Conservation (phyloP, 345 rosid genomes). For the Eucalyptus cladocalyx region DNA sequence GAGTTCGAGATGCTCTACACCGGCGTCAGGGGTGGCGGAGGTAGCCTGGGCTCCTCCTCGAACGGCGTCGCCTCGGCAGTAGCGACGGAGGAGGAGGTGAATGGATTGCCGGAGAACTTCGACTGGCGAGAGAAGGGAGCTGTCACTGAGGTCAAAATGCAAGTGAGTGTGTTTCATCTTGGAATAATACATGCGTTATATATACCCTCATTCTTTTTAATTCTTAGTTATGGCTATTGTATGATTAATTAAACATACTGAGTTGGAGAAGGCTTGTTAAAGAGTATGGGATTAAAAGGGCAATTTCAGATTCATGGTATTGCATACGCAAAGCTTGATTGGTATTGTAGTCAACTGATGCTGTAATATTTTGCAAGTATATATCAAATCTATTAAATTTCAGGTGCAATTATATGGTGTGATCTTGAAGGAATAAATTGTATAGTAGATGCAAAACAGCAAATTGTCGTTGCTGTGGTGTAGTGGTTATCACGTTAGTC, state of each 20-base stretch:
- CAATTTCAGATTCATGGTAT: not conserved
- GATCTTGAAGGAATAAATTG: not conserved
- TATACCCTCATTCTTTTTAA: not conserved
- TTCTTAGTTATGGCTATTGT: not conserved
- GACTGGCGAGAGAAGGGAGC: conserved; percentile 93
- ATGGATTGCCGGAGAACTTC: conserved; percentile 56
- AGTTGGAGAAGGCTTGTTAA: not conserved
- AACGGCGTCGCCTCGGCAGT: not conserved
- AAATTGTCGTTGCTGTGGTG: not conserved
- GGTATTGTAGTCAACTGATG: not conserved
- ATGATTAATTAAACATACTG: not conserved
- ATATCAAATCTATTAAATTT: not conserved
- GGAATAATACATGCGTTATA: not conserved
- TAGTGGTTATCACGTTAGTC: not conserved
- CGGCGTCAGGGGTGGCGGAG: conserved; percentile 25
- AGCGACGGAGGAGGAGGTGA: conserved; percentile 12
- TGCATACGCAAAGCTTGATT: not conserved
- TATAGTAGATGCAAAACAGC: accelerated
- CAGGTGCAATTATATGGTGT: not conserved
- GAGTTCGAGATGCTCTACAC: conserved; percentile 60
- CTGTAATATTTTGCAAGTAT: not conserved
- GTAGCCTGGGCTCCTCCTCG: not conserved
- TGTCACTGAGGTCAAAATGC: conserved; percentile 77
- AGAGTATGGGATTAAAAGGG: not conserved
- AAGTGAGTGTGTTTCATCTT: conserved; percentile 15